These are phyloP conservation scores for Pelargonium fulgidum DNA, from an alignment of 441 rosid species.

Conservation along the genomic window DNA sequence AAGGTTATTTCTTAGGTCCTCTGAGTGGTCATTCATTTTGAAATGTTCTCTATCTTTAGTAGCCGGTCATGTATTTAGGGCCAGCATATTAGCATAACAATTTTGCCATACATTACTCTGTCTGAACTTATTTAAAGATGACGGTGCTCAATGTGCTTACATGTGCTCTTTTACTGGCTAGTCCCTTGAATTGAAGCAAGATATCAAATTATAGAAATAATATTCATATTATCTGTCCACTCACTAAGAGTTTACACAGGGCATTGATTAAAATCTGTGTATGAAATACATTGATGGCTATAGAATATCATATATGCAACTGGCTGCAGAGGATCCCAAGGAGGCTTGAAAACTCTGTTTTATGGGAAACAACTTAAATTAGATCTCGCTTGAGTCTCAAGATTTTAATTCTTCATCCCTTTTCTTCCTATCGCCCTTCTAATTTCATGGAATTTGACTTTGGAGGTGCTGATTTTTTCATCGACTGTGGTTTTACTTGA, in stretches of 20 bases:
- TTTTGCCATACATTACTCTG: too few species aligned
- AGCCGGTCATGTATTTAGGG: background rate
- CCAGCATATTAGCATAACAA: background rate
- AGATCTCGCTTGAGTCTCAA: background rate
- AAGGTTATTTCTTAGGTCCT: background rate
- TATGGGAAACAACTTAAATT: background rate
- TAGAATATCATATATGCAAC: too few species aligned
- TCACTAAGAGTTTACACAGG: background rate
- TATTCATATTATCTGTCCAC: too few species aligned
- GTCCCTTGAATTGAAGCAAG: too few species aligned
- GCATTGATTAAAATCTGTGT: background rate
- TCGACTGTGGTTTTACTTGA: constrained; percentile 16
- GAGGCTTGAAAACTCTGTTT: too few species aligned
- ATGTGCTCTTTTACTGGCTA: too few species aligned
- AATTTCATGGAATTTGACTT: background rate
- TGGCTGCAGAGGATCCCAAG: too few species aligned
- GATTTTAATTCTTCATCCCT: background rate
- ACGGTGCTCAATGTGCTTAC: too few species aligned
- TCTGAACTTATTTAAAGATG: too few species aligned
- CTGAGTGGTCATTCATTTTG: background rate
- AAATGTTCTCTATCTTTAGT: background rate
- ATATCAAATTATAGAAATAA: too few species aligned
- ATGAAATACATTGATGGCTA: too few species aligned
- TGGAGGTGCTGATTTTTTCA: background rate
- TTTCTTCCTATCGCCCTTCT: background rate